phyloP scores from a whole-genome alignment of 163 green algal species.

The Scenedesmus sp. region DNA sequence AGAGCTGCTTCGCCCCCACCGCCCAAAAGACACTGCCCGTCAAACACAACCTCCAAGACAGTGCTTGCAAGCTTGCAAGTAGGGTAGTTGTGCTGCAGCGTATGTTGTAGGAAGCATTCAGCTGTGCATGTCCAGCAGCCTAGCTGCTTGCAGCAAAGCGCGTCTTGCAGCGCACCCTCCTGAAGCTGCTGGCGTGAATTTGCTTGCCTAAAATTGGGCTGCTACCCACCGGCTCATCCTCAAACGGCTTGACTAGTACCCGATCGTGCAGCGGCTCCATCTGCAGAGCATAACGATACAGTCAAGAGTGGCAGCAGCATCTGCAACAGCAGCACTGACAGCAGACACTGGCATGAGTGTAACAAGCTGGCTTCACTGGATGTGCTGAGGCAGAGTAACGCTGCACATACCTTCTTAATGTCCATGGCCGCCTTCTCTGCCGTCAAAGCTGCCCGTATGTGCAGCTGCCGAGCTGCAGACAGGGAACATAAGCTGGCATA shows the following conservation, averaged over 20 bases:
- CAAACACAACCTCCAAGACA: neutral
- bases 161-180: neutral
- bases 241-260: slow-evolving; percentile 69
- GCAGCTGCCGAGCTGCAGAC: slow-evolving; percentile 8
- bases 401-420: slow-evolving; percentile 58
- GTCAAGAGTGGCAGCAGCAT: neutral
- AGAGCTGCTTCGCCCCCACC: too few relatives aligned
- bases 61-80: too few relatives aligned
- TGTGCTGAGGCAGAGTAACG: neutral
- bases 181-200: neutral
- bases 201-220: too few relatives aligned
- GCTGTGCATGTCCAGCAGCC: neutral
- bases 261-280: slow-evolving; percentile 71
- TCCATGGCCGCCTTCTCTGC: slow-evolving; percentile 69
- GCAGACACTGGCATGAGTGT: neutral
- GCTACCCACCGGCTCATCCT: slow-evolving; percentile 70
- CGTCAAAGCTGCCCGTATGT: slow-evolving; percentile 61
- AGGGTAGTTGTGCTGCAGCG: too few relatives aligned
- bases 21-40: neutral
- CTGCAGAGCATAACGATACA: slow-evolving; percentile 38
- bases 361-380: neutral
- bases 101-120: neutral
- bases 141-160: neutral
- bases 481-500: neutral
- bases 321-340: neutral